Base-by-base conservation (phyloP, 1,284 basidiomycete genomes). In the Dichomitus squalens region DNA sequence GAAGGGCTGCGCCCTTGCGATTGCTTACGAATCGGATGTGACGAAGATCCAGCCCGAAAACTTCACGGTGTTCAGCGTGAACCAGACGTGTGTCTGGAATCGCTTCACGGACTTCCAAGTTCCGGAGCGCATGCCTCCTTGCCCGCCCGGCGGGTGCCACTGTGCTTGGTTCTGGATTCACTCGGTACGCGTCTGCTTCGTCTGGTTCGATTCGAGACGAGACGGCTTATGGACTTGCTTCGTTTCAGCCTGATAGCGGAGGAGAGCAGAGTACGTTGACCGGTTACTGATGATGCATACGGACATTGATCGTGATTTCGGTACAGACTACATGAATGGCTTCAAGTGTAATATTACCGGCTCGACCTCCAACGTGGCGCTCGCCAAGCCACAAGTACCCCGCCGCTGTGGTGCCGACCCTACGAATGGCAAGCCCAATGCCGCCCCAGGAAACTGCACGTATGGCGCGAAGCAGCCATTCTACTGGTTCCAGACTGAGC, bases 111-210 rank as follows among this genome's bases (percentile, higher is more conserved):
- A 82, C 52, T 92, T 90, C 65, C 65, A 79, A 49, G 80, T 92
- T 18, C 90, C 90, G 0, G 78, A 71, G 7, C 70, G 73, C 16
- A 85, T 92, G 82, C 89, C 90, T 0, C 73, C 82, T n/a, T 92
- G 90, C 65, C 85, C 87, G 0, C 67, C 79, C 14, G 83, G 79
- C 12, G 83, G 82, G 20, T 92, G 90, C 66, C 80, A 76, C 16
- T 91, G 90, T 70, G 80, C 84, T 7, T 92, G 84, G 77, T 86
- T 86, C 67, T 93, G 90, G 90, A 81, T 88, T 25, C 88, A 89
- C 68, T 77, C 77, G 1, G 76, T 79, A 58, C 23, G 78, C 72
- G 3, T 2, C 8, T 31, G 14, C 31, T 4, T 38, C 16, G 8
- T 16, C 18, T 34, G 7, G 16, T n/a, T 9, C 31, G n/a, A n/a